A percentile compares a stretch with the other conserved stretches of the same genome.
Evolutionary conservation across 805 yeast species (phyloP).

Genomic region (Pichia nakasei): DNA sequence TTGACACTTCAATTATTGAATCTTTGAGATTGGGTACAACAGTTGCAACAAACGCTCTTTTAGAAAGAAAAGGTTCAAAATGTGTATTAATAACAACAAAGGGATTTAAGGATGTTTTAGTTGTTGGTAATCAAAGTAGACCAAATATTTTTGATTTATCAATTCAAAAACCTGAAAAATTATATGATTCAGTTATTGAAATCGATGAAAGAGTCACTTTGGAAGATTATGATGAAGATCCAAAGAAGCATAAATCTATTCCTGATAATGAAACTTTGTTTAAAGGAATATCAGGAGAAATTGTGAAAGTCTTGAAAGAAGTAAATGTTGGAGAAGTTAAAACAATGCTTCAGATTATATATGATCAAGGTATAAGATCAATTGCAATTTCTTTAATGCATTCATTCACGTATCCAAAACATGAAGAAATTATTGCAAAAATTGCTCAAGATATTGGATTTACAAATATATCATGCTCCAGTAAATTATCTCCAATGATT

Average conservation of each 20-base stretch:
- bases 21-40: conserved; percentile 88
- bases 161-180: conserved; percentile 58
- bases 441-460: conserved; percentile 64
- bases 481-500: conserved; percentile 69
- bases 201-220: conserved; percentile 86
- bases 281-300: conserved; percentile 61
- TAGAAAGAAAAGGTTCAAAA: conserved; percentile 86
- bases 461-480: conserved; percentile 56
- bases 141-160: conserved; percentile 83
- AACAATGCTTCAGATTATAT: conserved; percentile 34
- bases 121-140: conserved; percentile 86
- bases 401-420: conserved; percentile 63
- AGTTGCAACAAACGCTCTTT: conserved; percentile 89
- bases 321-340: conserved; percentile 41
- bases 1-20: conserved; percentile 56
- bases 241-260: conserved; percentile 25
- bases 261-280: conserved; percentile 31
- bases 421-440: conserved; percentile 50
- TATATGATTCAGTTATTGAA: conserved; percentile 72
- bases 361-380: conserved; percentile 53
- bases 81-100: conserved; percentile 82
- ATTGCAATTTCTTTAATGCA: conserved; percentile 67
- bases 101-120: conserved; percentile 77
- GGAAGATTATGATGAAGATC: conserved; percentile 74
- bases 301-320: conserved; percentile 43